Percentiles rank a stretch among this genome's conserved stretches.
phyloP scores from a whole-genome alignment of 1,284 basidiomycete genomes.

The Puccinia novopanici region DNA sequence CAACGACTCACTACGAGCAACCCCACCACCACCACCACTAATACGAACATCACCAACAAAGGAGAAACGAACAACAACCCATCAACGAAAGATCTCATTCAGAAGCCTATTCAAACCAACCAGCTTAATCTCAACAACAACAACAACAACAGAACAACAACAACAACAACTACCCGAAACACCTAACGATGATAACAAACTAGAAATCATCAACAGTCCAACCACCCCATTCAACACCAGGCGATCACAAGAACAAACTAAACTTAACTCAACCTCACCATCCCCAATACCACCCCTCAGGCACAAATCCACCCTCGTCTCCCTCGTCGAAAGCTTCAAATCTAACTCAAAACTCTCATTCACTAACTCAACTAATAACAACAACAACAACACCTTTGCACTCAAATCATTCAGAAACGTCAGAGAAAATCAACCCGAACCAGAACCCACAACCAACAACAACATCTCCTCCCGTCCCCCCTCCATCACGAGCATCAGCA shows the following conservation, averaged over 20 bases:
- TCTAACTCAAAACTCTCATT: too few relatives aligned
- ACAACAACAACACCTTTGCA: not conserved
- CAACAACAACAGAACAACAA: not conserved
- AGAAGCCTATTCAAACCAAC: not conserved
- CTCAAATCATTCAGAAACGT: slow-evolving; percentile 51
- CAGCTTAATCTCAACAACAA: not conserved
- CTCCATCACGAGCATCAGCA: slow-evolving; percentile 12
- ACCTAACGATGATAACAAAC: too few relatives aligned
- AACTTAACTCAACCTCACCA: not conserved
- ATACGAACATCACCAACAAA: not conserved
- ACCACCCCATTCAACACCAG: not conserved
- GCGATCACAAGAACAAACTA: not conserved
- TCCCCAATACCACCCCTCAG: not conserved
- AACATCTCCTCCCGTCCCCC: not conserved
- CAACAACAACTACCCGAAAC: not conserved
- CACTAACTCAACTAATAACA: too few relatives aligned
- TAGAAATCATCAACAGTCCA: too few relatives aligned
- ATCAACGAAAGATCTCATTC: not conserved
- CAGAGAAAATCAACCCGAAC: not conserved
- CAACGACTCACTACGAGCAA: not conserved
- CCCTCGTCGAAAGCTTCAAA: slow-evolving; percentile 7
- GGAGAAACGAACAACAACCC: not conserved
- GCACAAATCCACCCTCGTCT: not conserved
- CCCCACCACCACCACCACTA: not conserved
- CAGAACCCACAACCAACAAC: not conserved